A percentile compares a stretch with the other conserved stretches of the same genome.
phyloP scores from a whole-genome alignment of 805 yeast species.

The Naumovozyma castellii region DNA sequence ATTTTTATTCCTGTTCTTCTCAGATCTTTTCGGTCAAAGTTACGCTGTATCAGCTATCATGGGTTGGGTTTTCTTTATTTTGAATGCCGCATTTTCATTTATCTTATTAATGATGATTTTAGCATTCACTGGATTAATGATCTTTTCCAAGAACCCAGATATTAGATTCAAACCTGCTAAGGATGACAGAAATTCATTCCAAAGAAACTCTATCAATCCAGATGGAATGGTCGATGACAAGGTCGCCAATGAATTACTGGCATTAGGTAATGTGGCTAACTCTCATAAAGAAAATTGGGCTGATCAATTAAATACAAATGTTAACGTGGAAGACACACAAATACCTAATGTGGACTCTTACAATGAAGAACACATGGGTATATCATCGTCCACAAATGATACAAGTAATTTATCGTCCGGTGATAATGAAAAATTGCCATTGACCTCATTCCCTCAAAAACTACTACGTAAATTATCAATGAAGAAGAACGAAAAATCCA shows the following conservation, averaged over 20 bases:
- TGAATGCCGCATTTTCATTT: constrained; percentile 83
- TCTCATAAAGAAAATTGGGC: constrained; percentile 75
- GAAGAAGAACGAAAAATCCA: constrained; percentile 6
- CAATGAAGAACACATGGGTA: constrained; percentile 5
- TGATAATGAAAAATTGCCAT: constrained; percentile 5
- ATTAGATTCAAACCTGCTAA: constrained; percentile 82
- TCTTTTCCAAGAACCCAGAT: constrained; percentile 79
- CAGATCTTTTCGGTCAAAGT: constrained; percentile 74
- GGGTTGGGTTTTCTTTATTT: constrained; percentile 84
- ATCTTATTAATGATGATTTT: constrained; percentile 63
- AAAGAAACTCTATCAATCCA: constrained; percentile 32
- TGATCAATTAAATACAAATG: constrained; percentile 36
- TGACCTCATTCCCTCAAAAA: constrained; percentile 15
- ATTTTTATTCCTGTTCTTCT: constrained; percentile 75
- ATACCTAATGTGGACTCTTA: too few relatives aligned
- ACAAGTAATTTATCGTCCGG: constrained; percentile 52
- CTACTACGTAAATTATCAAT: constrained; percentile 18
- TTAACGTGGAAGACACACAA: constrained; percentile 4
- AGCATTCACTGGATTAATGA: constrained; percentile 48
- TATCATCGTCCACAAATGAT: constrained; percentile 53
- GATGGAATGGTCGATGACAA: constrained; percentile 10
- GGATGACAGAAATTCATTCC: constrained; percentile 91
- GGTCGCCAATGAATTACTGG: constrained; percentile 47
- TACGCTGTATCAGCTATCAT: constrained; percentile 73
- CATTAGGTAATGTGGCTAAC: constrained; percentile 71